A percentile compares a stretch with the other conserved stretches of the same genome.
Evolutionary conservation across 345 rosid species (phyloP).

Genomic region (Linum tenue): DNA sequence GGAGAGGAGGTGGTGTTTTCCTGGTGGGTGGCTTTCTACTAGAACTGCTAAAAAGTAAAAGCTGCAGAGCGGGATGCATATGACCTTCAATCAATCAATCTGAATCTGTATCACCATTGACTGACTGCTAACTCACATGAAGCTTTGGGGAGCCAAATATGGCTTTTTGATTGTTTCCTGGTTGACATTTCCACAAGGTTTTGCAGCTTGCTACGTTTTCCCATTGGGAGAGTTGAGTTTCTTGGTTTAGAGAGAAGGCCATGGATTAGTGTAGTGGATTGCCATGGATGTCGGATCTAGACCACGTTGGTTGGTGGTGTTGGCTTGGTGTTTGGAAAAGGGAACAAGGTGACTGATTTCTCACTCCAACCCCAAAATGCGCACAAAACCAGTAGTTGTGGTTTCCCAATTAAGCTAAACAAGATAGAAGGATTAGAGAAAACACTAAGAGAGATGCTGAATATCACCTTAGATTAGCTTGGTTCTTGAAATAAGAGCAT

Average conservation of each 20-base stretch:
- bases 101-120: too few relatives aligned
- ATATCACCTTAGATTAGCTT: too few relatives aligned
- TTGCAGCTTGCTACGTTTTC: too few relatives aligned
- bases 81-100: neutral
- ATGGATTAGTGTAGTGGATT: too few relatives aligned
- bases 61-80: slow-evolving; percentile 5
- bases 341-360: neutral
- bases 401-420: too few relatives aligned
- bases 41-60: too few relatives aligned
- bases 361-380: neutral
- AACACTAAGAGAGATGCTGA: neutral
- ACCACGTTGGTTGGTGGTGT: neutral
- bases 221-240: too few relatives aligned
- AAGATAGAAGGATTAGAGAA: neutral
- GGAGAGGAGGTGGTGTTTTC: too few relatives aligned
- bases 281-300: slow-evolving; percentile 11
- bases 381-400: neutral
- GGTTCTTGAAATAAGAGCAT: too few relatives aligned
- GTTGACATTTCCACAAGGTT: neutral
- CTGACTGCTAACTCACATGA: neutral
- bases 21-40: too few relatives aligned
- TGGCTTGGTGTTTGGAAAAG: too few relatives aligned
- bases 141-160: neutral
- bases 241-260: neutral
- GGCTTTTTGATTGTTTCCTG: neutral